phyloP scores from a whole-genome alignment of 805 yeast genomes.

The Saccharomycopsis olivae region DNA sequence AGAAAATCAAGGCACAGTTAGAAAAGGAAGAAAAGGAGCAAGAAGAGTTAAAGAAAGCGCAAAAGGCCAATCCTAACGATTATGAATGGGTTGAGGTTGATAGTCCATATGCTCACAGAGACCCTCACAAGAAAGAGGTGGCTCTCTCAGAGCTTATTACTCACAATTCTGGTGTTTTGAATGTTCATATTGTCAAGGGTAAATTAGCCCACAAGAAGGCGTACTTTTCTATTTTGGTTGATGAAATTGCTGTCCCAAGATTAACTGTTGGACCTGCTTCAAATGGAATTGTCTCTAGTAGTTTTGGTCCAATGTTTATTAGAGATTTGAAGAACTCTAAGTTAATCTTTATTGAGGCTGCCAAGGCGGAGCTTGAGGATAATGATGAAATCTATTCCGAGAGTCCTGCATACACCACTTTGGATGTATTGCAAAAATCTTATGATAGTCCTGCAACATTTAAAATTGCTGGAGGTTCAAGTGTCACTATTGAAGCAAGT shows the following conservation, averaged over 20 bases:
- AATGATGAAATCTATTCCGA: constrained; percentile 43
- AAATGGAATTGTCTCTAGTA: constrained; percentile 35
- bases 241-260: constrained; percentile 53
- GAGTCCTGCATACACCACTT: constrained; percentile 36
- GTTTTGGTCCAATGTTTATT: constrained; percentile 50
- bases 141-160: constrained; percentile 42
- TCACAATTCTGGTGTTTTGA: constrained; percentile 53
- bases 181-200: constrained; percentile 44
- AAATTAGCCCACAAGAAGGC: constrained; percentile 36
- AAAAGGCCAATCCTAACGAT: constrained; percentile 45
- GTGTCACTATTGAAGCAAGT: constrained; percentile 40
- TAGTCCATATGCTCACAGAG: constrained; percentile 31
- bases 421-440: constrained; percentile 43
- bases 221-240: constrained; percentile 50
- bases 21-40: constrained; percentile 31
- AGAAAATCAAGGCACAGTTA: constrained; percentile 28
- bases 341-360: constrained; percentile 46
- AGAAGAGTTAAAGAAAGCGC: constrained; percentile 38
- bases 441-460: constrained; percentile 37
- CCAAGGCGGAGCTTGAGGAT: constrained; percentile 35
- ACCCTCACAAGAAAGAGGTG: constrained; percentile 30
- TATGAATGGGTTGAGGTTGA: constrained; percentile 51
- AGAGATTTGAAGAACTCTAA: constrained; percentile 61
- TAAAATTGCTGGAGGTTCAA: constrained; percentile 28
- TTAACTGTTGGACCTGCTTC: constrained; percentile 40